These are phyloP conservation scores for Colletotrichum sp. DNA, from an alignment of 2,329 filamentous ascomycete genomes.

Conservation along the genomic window DNA sequence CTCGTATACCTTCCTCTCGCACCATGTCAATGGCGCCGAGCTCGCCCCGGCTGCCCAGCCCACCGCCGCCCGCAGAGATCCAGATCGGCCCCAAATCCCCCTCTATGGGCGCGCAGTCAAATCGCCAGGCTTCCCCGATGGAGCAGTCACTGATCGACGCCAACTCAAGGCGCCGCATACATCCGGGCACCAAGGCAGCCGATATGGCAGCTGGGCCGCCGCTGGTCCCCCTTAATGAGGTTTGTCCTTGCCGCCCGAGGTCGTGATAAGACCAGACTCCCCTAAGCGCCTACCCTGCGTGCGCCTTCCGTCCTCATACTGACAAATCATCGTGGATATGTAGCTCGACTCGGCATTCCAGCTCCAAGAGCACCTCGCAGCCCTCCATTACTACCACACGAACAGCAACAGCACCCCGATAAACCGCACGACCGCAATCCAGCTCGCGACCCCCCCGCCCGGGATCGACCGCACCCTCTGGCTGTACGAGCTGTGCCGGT, in stretches of 20 bases:
- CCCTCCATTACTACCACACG: constrained; percentile 84
- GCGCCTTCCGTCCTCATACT: neutral
- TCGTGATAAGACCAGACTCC: neutral
- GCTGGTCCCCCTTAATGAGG: constrained; percentile 83
- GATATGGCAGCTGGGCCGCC: constrained; percentile 95
- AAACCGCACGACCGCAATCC: constrained; percentile 74
- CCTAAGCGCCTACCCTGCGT: neutral
- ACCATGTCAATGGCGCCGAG: constrained; percentile 69
- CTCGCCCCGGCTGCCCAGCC: constrained; percentile 92
- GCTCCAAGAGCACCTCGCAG: constrained; percentile 94
- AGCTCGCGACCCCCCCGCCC: constrained; percentile 80
- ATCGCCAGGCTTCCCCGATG: constrained; percentile 64
- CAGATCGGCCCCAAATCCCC: constrained; percentile 86
- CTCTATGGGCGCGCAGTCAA: constrained; percentile 59
- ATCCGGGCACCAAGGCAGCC: constrained; percentile 87
- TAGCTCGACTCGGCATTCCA: constrained; percentile 97
- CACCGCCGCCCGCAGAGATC: constrained; percentile 92
- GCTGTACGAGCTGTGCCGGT: constrained; percentile 97
- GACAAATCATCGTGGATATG: constrained; percentile 12
- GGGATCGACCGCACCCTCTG: constrained; percentile 87
- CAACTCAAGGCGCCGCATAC: constrained; percentile 82
- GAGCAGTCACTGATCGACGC: constrained; percentile 71
- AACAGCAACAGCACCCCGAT: constrained; percentile 72
- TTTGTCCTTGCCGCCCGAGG: constrained; percentile 45
- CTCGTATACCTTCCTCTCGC: neutral